Base-by-base conservation (phyloP, 1,284 basidiomycete genomes). In the Termitomyces sp. region DNA sequence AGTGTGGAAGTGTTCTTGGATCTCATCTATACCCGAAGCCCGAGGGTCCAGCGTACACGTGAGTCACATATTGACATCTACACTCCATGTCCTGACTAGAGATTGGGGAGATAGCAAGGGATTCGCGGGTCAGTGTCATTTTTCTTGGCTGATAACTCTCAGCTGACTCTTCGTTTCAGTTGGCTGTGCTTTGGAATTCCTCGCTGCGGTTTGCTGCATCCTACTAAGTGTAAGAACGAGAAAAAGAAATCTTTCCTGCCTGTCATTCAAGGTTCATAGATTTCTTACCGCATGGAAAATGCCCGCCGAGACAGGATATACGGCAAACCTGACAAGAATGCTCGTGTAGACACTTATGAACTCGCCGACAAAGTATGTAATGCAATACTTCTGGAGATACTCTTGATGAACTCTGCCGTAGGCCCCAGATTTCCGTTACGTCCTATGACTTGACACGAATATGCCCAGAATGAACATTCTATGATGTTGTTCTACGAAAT, bases 1-100 rank as follows among this genome's bases (percentile, higher is more conserved):
- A 89, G 63, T 79, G 76, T 51, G 87, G 87, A 13, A 86, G 81
- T 57, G 72, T 89, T 31, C 71, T 89, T 18, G 86, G 86, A 24
- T 83, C 86, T 0, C 85, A 90, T 57, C 63, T 89, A 10, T 88
- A 80, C 64, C 87, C 86, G 0, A 66, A 77, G 28, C 76, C 74
- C 0, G 81, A 89, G 44, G 79, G 79, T 0, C 86, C 87, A 0
- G 65, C 67, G 39, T 90, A 89, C 57, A 76, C 72, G 84, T 86
- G 64, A 59, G 71, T 66, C 14, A 8, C 44, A 14, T 19, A 13
- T 13, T 37, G n/a, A 33, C 8, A 19, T 10, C 1, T 13, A 33
- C n/a, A 18, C 3, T n/a, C 9, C 3, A 30, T 52, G 42, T 56
- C 16, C 35, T 55, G 30, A 31, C 24, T n/a, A 24, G 18, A 44